Evolutionary conservation across 1,284 basidiomycete genomes (phyloP).

Genomic region (Austroboletus niveus): DNA sequence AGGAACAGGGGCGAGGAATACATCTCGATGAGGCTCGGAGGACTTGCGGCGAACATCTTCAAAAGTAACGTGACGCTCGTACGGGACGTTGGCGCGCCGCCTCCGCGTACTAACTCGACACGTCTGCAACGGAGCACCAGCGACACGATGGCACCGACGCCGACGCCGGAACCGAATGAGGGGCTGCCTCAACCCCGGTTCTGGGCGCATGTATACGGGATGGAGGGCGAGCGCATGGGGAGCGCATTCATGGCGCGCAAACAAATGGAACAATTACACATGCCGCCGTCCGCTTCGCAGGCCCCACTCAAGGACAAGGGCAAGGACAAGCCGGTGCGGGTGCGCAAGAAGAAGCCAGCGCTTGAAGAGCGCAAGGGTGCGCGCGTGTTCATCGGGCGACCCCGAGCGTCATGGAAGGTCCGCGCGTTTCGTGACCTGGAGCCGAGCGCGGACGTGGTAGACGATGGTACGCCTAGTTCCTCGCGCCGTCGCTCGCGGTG

Average conservation of each 20-base stretch:
- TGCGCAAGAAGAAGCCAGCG: not conserved
- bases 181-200: conserved; percentile 14
- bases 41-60: conserved; percentile 23
- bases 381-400: conserved; percentile 28
- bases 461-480: not conserved
- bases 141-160: not conserved
- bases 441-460: conserved; percentile 4
- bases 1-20: conserved; percentile 30
- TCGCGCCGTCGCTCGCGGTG: conserved; percentile 1
- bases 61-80: conserved; percentile 27
- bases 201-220: conserved; percentile 34
- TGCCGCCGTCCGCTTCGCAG: not conserved
- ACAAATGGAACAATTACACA: conserved; percentile 1
- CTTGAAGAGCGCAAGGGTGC: conserved; percentile 1
- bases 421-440: conserved; percentile 24
- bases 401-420: conserved; percentile 24
- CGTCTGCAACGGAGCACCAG: not conserved
- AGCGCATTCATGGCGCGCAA: conserved; percentile 24
- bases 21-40: conserved; percentile 27
- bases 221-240: conserved; percentile 29
- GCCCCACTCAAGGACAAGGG: not conserved
- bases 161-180: conserved; percentile 6
- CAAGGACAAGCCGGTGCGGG: not conserved
- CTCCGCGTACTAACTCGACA: not conserved
- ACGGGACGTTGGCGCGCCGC: conserved; percentile 12